phyloP scores from a whole-genome alignment of 306 rosid species.

The Vigna nakashimae region DNA sequence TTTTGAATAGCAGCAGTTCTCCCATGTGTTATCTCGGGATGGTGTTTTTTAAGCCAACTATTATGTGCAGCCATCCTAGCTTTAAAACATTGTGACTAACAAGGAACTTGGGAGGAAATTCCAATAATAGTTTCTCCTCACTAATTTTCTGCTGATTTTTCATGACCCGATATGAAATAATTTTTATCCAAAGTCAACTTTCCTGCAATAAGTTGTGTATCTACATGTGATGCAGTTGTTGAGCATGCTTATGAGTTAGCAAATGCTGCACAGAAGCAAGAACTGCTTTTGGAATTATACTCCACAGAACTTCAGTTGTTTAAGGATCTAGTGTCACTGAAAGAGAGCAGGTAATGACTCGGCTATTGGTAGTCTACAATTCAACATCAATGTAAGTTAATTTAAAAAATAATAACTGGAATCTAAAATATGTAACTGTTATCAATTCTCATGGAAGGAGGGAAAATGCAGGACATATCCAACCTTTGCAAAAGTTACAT shows the following conservation, averaged over 20 bases:
- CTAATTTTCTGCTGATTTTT: conserved; percentile 37
- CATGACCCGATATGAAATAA: conserved; percentile 5
- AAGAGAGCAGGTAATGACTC: conserved; percentile 83
- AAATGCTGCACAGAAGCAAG: conserved; percentile 84
- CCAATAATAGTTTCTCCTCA: background rate
- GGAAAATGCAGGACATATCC: conserved; percentile 6
- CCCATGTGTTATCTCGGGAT: too few relatives aligned
- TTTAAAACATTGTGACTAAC: background rate
- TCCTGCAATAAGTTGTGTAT: conserved; percentile 35
- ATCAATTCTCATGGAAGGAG: background rate
- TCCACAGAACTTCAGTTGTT: conserved; percentile 84
- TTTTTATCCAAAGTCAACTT: conserved; percentile 22
- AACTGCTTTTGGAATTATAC: conserved; percentile 77
- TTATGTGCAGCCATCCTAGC: too few relatives aligned
- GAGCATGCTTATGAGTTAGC: conserved; percentile 87
- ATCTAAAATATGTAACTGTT: conserved; percentile 20
- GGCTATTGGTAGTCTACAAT: background rate
- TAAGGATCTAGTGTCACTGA: conserved; percentile 71
- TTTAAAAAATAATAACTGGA: conserved; percentile 8
- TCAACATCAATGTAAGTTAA: conserved; percentile 6
- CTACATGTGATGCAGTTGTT: conserved; percentile 62
- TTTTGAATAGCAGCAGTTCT: too few relatives aligned
- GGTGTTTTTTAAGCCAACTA: too few relatives aligned
- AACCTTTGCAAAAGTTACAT: background rate
- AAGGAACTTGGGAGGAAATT: background rate